Evolutionary conservation across 495 filamentous ascomycete genomes (phyloP).

Genomic region (Hypoxylon fragiforme): DNA sequence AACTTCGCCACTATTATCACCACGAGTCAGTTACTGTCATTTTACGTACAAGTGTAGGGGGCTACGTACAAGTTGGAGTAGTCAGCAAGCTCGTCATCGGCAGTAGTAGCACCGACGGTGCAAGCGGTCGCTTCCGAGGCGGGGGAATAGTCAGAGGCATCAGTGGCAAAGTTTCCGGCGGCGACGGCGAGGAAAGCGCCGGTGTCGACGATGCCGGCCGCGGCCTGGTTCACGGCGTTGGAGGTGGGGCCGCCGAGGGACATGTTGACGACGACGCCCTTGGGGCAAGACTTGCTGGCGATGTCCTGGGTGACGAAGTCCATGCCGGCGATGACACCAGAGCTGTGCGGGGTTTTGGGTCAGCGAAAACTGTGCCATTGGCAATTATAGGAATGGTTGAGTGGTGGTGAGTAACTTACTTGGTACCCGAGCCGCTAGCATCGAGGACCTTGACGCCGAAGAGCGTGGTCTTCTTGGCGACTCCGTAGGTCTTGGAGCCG

Average conservation of each 20-base stretch:
- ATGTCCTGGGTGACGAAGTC: conserved; percentile 52
- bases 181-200: conserved; percentile 54
- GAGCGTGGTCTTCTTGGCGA: conserved; percentile 65
- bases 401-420: conserved; percentile 1
- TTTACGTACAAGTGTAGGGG: no score
- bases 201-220: conserved; percentile 43
- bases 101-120: conserved; percentile 59
- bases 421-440: conserved; percentile 46
- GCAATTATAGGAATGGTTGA: not conserved
- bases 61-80: conserved; percentile 68
- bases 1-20: conserved; percentile 50
- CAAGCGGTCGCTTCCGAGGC: conserved; percentile 56
- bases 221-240: conserved; percentile 50
- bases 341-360: conserved; percentile 28
- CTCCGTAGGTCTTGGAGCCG: conserved; percentile 62
- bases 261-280: conserved; percentile 53
- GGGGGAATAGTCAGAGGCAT: conserved; percentile 49
- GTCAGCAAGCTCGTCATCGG: conserved; percentile 46
- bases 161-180: conserved; percentile 49
- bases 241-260: conserved; percentile 53
- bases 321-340: conserved; percentile 59
- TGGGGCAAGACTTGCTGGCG: conserved; percentile 35
- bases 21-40: no score
- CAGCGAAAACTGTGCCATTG: not conserved
- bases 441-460: conserved; percentile 71